Evolutionary conservation across 495 filamentous ascomycete species (phyloP).

Genomic region (Coniosporium apollinis): DNA sequence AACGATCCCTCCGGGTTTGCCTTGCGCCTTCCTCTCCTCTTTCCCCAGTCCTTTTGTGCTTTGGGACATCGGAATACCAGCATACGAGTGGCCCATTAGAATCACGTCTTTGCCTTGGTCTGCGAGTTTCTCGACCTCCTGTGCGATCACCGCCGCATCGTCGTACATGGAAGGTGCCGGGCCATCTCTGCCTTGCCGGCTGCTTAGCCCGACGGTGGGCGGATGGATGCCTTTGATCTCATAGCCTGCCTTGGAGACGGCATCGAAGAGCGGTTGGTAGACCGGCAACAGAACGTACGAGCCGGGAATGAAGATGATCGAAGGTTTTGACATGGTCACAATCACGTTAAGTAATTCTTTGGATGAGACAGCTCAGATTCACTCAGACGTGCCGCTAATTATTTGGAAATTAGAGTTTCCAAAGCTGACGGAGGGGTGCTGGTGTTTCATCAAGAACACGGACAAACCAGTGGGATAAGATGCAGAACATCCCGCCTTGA

Average conservation of each 20-base stretch:
- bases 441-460: too few species aligned
- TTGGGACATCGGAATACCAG: conserved; percentile 3
- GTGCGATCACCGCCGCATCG: neutral
- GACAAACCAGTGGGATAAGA: too few species aligned
- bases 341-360: too few species aligned
- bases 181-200: neutral
- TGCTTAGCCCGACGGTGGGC: neutral
- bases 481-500: too few species aligned
- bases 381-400: too few species aligned
- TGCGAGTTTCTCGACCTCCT: conserved; percentile 2
- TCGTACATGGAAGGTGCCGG: conserved; percentile 3
- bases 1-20: conserved; percentile 5
- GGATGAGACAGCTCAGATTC: too few species aligned
- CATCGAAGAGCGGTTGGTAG: conserved; percentile 1
- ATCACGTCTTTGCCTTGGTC: conserved; percentile 9
- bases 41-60: conserved; percentile 4
- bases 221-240: neutral
- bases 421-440: too few species aligned
- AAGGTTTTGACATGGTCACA: conserved; percentile 1
- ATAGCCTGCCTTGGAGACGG: neutral
- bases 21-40: conserved; percentile 3
- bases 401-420: too few species aligned
- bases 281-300: neutral
- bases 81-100: conserved; percentile 6
- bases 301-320: conserved; percentile 1